These are phyloP conservation scores for Excoecaria agallocha DNA, from an alignment of 345 rosid genomes.

Conservation along the genomic window DNA sequence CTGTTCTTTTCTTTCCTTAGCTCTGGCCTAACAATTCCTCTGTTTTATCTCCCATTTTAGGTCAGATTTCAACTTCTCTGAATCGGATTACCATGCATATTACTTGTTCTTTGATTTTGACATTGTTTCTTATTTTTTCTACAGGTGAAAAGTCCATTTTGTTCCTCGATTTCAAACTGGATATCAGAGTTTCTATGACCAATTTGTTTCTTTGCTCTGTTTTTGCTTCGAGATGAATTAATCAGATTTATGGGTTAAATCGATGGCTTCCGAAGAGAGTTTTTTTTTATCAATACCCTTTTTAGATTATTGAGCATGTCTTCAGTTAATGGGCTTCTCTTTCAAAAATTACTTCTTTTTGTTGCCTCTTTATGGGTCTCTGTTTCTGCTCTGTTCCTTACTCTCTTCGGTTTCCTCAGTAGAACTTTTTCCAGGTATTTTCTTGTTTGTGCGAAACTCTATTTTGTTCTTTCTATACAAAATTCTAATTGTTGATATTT, in stretches of 20 bases:
- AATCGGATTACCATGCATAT: conserved; percentile 24
- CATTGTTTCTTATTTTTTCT: conserved; percentile 18
- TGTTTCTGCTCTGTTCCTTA: conserved; percentile 40
- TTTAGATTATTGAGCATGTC: conserved; percentile 37
- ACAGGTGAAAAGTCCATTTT: conserved; percentile 60
- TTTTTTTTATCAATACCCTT: conserved; percentile 20
- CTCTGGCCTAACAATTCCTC: conserved; percentile 17
- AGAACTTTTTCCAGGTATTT: conserved; percentile 41
- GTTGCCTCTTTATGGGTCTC: conserved; percentile 42
- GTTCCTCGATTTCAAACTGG: conserved; percentile 40
- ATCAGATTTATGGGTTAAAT: conserved; percentile 34
- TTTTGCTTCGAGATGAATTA: conserved; percentile 45
- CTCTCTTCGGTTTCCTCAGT: conserved; percentile 38
- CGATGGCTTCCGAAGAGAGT: conserved; percentile 29
- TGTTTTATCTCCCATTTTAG: conserved; percentile 36
- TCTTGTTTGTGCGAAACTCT: not conserved
- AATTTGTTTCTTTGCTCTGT: conserved; percentile 28
- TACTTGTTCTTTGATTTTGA: conserved; percentile 21
- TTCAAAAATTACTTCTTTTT: conserved; percentile 30
- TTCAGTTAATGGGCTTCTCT: conserved; percentile 25
- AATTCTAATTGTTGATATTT: not conserved
- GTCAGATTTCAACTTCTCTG: conserved; percentile 53
- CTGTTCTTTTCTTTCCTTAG: conserved; percentile 57
- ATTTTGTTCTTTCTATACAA: not conserved
- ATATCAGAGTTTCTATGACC: conserved; percentile 37